Percentiles rank a stretch among this genome's conserved stretches.
Conservation (phyloP, 192 early-diverging fungal genomes). For the Funneliformis geosporum region DNA sequence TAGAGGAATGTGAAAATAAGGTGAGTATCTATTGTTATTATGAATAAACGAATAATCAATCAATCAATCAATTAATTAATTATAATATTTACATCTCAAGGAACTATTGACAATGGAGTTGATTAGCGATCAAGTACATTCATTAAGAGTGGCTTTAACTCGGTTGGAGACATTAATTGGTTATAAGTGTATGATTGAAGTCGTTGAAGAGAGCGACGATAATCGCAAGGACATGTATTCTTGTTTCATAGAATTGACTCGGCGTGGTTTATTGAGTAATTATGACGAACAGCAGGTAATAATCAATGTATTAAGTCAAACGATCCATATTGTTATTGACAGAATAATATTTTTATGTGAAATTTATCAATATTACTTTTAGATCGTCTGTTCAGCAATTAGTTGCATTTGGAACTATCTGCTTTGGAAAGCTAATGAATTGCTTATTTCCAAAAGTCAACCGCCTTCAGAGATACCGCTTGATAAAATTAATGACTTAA, state of each 20-base stretch:
- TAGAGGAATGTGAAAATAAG: conserved; percentile 37
- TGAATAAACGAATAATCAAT: background rate
- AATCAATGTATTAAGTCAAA: background rate
- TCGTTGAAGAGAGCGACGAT: conserved; percentile 31
- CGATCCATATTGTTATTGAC: background rate
- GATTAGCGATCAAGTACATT: conserved; percentile 29
- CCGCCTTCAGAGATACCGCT: background rate
- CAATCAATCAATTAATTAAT: background rate
- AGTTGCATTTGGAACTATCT: conserved; percentile 42
- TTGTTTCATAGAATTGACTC: background rate
- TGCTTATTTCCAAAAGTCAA: background rate
- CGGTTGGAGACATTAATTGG: conserved; percentile 36
- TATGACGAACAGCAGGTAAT: conserved; percentile 5
- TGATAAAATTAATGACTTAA: background rate
- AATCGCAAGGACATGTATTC: conserved; percentile 9
- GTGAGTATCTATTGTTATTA: conserved; percentile 11
- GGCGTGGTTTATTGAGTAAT: conserved; percentile 12
- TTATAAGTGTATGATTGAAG: conserved; percentile 30
- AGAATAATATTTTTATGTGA: background rate
- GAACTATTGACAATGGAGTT: conserved; percentile 34
- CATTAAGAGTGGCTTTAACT: conserved; percentile 33
- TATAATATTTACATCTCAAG: conserved; percentile 3
- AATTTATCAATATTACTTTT: background rate
- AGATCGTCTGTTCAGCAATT: conserved; percentile 37
- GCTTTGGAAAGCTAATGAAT: conserved; percentile 35